Conservation (phyloP, 1,139 yeast genomes). For the Protomyces inouyei region DNA sequence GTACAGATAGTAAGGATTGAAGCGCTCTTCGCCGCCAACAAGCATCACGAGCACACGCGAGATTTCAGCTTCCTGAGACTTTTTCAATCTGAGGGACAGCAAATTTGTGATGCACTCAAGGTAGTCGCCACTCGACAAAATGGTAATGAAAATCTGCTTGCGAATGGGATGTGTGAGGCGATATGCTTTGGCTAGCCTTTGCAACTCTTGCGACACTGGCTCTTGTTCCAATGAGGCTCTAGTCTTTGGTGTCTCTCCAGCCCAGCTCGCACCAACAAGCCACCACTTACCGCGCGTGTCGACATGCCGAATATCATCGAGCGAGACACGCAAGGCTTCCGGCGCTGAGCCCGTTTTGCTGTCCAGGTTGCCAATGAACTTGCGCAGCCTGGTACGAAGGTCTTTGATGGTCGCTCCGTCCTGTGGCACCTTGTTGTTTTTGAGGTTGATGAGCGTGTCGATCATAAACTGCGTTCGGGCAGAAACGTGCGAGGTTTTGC, state of each 20-base stretch:
- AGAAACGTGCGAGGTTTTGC: slow-evolving; percentile 38
- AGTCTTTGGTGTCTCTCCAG: slow-evolving; percentile 37
- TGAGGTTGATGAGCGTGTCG: slow-evolving; percentile 78
- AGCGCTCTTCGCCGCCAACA: slow-evolving; percentile 71
- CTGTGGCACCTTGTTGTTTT: slow-evolving; percentile 58
- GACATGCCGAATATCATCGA: slow-evolving; percentile 73
- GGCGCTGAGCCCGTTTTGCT: slow-evolving; percentile 45
- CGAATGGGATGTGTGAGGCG: slow-evolving; percentile 94
- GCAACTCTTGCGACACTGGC: slow-evolving; percentile 57
- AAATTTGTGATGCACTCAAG: slow-evolving; percentile 79
- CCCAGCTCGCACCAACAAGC: slow-evolving; percentile 98
- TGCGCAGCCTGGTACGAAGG: slow-evolving; percentile 58
- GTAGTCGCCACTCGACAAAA: slow-evolving; percentile 75
- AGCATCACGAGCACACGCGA: slow-evolving; percentile 84
- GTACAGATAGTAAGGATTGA: slow-evolving; percentile 85
- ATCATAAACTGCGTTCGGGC: slow-evolving; percentile 75
- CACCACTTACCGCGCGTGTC: slow-evolving; percentile 94
- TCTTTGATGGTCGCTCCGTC: slow-evolving; percentile 46
- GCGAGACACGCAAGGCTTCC: slow-evolving; percentile 79
- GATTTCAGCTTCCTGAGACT: slow-evolving; percentile 80
- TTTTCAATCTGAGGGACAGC: slow-evolving; percentile 72
- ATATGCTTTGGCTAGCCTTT: slow-evolving; percentile 75
- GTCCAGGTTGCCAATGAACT: slow-evolving; percentile 51
- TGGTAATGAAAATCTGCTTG: slow-evolving; percentile 84
- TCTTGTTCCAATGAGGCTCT: background rate